Percentiles rank a stretch among this genome's conserved stretches.
These are phyloP conservation scores for Trypanosomatidae sp. DNA, from an alignment of 208 protist species.

Conservation along the genomic window DNA sequence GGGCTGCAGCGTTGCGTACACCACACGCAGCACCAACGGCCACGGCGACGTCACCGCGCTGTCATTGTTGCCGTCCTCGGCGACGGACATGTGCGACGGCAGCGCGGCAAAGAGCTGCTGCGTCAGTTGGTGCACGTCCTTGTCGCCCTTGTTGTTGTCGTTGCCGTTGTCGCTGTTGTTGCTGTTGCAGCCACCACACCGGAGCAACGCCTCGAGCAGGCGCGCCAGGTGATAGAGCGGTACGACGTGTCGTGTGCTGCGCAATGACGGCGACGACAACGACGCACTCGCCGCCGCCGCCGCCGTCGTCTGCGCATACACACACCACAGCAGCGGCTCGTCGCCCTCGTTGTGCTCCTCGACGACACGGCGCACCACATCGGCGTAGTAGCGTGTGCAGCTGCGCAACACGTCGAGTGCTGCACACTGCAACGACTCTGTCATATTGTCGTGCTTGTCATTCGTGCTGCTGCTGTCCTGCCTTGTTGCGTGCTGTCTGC, in stretches of 20 bases:
- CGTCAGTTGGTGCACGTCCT: no score
- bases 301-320: background rate
- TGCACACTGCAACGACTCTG: no score
- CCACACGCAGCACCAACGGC: no score
- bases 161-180: no score
- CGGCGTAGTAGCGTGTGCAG: background rate
- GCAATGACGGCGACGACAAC: background rate
- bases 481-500: background rate
- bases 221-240: background rate
- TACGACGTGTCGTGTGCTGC: background rate
- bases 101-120: no score
- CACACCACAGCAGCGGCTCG: no score
- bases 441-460: background rate
- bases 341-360: background rate
- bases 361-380: background rate
- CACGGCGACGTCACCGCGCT: no score
- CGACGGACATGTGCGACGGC: no score
- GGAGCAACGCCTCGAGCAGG: background rate
- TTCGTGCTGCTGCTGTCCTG: background rate
- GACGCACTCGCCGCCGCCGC: background rate
- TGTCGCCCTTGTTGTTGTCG: no score
- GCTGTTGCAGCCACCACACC: background rate
- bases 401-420: background rate
- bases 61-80: no score
- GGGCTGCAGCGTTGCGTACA: no score